Evolutionary conservation across 164 flowering plant genomes (phyloP), one percentile per base, ranked within the genome.

Genomic region (Macadamia tetraphylla): DNA sequence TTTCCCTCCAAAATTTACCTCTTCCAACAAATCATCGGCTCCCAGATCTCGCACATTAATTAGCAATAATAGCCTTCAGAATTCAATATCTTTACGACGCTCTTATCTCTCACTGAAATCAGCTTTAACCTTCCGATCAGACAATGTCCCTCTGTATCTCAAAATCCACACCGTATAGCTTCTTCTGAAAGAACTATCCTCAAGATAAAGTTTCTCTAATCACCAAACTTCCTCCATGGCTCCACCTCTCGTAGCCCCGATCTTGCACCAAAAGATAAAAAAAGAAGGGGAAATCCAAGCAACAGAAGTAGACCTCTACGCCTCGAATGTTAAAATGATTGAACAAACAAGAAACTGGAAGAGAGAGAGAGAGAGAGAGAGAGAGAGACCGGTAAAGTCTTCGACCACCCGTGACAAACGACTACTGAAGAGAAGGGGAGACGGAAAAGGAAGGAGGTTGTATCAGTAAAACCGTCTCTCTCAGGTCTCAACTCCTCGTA

Each of bases 1-100:
- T 61, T 44, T 62, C 44, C 52, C 52, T 43, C 55, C 55, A 63
- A 63, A 62, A 17, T 23, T 63, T 63, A 46, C 35, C 66, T 29
- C 56, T 29, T 63, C 13, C 29, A 63, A 63, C 32, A 11, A 15
- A 29, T 35, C 40, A 2, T 35, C 5, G 40, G 40, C 40, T 35
- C 40, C 40, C 40, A 35, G 40, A 35, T 35, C 40, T 35, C 40
- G 40, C 5, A 35, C 3, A 35, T 35, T 35, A 2, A 35, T 35
- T 35, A 5, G 40, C 40, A 23, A 23, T 23, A 23, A 23, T 23
- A 23, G 23, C 23, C 23, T 23, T 23, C 23, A 23, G 23, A 23
- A 23, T 23, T 23, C 23, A 23, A 23, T 23, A 23, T 23, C 23
- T 23, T 23, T 23, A 23, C 23, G 40, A 35, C 3, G 5, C 40